Evolutionary conservation across 345 rosid genomes (phyloP).

Genomic region (Rhizophora mangle): DNA sequence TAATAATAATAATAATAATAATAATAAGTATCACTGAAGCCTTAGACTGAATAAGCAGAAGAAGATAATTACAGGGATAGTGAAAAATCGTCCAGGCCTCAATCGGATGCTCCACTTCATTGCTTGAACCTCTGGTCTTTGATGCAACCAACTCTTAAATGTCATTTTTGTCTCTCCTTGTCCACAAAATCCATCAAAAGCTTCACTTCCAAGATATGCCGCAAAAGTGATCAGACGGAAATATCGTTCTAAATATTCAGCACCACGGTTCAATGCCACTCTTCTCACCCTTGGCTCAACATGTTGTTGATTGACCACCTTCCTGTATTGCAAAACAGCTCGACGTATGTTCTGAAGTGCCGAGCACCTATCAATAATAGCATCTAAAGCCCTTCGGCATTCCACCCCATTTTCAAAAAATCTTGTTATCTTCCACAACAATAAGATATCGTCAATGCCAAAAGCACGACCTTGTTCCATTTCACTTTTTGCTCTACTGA

Average conservation of each 20-base stretch:
- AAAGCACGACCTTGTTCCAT: conserved; percentile 57
- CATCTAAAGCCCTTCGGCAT: conserved; percentile 90
- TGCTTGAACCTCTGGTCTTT: conserved; percentile 90
- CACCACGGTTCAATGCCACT: conserved; percentile 88
- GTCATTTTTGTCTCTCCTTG: conserved; percentile 75
- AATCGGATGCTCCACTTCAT: conserved; percentile 98
- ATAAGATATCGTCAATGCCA: conserved; percentile 87
- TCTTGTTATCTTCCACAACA: conserved; percentile 89
- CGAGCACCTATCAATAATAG: conserved; percentile 90
- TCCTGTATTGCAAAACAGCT: conserved; percentile 87
- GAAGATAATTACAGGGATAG: conserved; percentile 62
- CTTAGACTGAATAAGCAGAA: background rate
- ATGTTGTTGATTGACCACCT: conserved; percentile 83
- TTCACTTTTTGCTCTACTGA: conserved; percentile 34
- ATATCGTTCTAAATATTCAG: conserved; percentile 90
- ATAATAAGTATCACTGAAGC: background rate
- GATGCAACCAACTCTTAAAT: conserved; percentile 85
- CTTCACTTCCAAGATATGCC: conserved; percentile 94
- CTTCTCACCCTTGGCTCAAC: conserved; percentile 88
- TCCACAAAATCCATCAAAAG: conserved; percentile 82
- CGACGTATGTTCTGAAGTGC: conserved; percentile 93
- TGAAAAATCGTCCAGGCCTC: conserved; percentile 85
- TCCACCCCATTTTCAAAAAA: conserved; percentile 87
- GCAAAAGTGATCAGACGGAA: conserved; percentile 93
- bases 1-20: background rate